These are phyloP conservation scores for Vachellia pachyceras DNA, from an alignment of 306 rosid species.

Conservation along the genomic window DNA sequence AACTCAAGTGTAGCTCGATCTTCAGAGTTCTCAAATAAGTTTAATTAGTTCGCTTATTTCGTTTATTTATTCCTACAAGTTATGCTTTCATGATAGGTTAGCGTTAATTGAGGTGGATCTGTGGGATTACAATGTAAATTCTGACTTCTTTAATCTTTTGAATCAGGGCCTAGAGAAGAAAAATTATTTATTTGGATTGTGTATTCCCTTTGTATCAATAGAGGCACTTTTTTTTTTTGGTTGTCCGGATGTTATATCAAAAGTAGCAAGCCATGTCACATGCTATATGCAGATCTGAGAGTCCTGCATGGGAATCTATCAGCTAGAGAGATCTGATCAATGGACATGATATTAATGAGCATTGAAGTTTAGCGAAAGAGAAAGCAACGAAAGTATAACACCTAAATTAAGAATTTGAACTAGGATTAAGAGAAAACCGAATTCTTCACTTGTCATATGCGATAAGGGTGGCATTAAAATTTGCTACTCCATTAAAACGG, in stretches of 20 bases:
- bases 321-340: slow-evolving; percentile 46
- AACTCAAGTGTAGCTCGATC: slow-evolving; percentile 43
- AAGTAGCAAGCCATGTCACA: slow-evolving; percentile 39
- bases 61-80: slow-evolving; percentile 33
- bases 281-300: slow-evolving; percentile 46
- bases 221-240: slow-evolving; percentile 25
- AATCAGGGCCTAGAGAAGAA: slow-evolving; percentile 32
- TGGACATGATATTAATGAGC: slow-evolving; percentile 18
- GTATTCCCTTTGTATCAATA: slow-evolving; percentile 40
- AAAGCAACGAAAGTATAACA: neutral
- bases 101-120: slow-evolving; percentile 63
- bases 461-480: neutral
- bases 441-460: neutral
- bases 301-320: slow-evolving; percentile 52
- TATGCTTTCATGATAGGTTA: slow-evolving; percentile 56
- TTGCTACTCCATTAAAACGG: neutral
- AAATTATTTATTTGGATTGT: slow-evolving; percentile 19
- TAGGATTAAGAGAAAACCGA: slow-evolving; percentile 1
- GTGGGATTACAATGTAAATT: slow-evolving; percentile 75
- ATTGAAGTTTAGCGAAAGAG: neutral
- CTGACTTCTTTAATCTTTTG: slow-evolving; percentile 65
- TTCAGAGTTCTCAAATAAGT: slow-evolving; percentile 50
- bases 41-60: slow-evolving; percentile 37
- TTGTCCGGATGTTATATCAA: slow-evolving; percentile 26
- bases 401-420: neutral